phyloP scores from a whole-genome alignment of 2,329 filamentous ascomycete species.

The Samsoniella hepiali region DNA sequence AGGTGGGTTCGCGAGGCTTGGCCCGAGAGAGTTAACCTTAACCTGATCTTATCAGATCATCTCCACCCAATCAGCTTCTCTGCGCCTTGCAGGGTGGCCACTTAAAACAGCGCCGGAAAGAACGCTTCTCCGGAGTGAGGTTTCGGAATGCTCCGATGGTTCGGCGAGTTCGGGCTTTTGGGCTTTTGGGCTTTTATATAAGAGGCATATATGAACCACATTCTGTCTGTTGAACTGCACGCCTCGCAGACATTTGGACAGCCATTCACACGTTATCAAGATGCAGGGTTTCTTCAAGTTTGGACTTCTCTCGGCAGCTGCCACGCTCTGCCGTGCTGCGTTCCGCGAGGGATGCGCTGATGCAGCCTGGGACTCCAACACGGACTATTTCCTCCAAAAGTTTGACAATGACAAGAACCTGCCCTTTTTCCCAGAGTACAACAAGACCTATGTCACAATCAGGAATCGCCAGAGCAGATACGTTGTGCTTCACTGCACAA shows the following conservation, averaged over 20 bases:
- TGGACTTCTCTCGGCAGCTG: not conserved
- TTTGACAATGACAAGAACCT: slow-evolving; percentile 6
- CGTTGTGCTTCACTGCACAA: slow-evolving; percentile 19
- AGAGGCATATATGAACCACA: not conserved
- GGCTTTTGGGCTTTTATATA: not conserved
- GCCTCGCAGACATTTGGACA: not conserved
- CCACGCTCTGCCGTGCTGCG: slow-evolving; percentile 8
- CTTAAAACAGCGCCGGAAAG: not conserved
- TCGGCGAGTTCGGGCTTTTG: slow-evolving; percentile 6
- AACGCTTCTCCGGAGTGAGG: not conserved
- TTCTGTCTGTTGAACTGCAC: not conserved
- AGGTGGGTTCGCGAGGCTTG: not conserved
- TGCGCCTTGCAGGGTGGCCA: not conserved
- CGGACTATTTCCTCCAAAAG: slow-evolving; percentile 16
- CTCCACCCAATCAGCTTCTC: slow-evolving; percentile 1
- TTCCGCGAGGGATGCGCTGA: slow-evolving; percentile 15
- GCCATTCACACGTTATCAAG: not conserved
- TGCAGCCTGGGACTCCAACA: slow-evolving; percentile 16
- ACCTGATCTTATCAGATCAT: slow-evolving; percentile 12
- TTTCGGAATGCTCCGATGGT: not conserved
- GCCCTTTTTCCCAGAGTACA: slow-evolving; percentile 14
- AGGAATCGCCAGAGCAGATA: slow-evolving; percentile 15
- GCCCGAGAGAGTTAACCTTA: not conserved
- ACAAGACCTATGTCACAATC: slow-evolving; percentile 19
- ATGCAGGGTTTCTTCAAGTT: slow-evolving; percentile 10